A percentile compares a stretch with the other conserved stretches of the same genome.
These are phyloP conservation scores for Brassica incana DNA, from an alignment of 345 rosid genomes.

Conservation along the genomic window DNA sequence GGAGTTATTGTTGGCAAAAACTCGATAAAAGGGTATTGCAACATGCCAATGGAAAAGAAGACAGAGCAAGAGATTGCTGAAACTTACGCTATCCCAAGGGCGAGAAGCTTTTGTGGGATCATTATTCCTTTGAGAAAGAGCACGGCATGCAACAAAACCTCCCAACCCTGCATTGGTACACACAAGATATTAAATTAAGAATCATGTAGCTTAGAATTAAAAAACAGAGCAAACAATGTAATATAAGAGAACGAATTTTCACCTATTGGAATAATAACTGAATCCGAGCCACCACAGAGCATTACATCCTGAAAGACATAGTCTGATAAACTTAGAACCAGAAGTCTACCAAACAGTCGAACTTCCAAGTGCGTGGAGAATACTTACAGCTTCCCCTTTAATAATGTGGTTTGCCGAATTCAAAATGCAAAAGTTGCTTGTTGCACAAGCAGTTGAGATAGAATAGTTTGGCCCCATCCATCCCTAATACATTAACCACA, in stretches of 20 bases:
- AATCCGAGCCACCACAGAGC: slow-evolving; percentile 98
- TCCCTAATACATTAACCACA: slow-evolving; percentile 54
- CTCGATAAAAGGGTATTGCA: background rate
- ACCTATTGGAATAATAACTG: slow-evolving; percentile 92
- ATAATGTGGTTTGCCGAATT: slow-evolving; percentile 96
- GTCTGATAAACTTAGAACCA: slow-evolving; percentile 9
- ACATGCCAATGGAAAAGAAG: slow-evolving; percentile 1
- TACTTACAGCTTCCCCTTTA: slow-evolving; percentile 95
- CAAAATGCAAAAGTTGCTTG: slow-evolving; percentile 88
- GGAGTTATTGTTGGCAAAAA: background rate
- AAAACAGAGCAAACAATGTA: background rate
- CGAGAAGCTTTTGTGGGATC: slow-evolving; percentile 96
- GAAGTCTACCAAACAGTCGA: slow-evolving; percentile 25
- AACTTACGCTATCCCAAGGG: slow-evolving; percentile 87
- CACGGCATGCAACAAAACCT: slow-evolving; percentile 94
- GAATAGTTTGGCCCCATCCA: slow-evolving; percentile 99
- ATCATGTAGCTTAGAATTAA: slow-evolving; percentile 3
- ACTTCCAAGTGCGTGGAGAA: slow-evolving; percentile 18
- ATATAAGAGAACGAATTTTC: slow-evolving; percentile 29
- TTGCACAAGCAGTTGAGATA: slow-evolving; percentile 94
- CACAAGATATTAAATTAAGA: slow-evolving; percentile 5
- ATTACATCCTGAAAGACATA: slow-evolving; percentile 66
- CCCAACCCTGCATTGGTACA: slow-evolving; percentile 71
- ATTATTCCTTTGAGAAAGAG: slow-evolving; percentile 82
- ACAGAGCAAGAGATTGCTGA: background rate